Base-by-base conservation (phyloP, 1,284 basidiomycete genomes). In the Leccinum pallidistipes region DNA sequence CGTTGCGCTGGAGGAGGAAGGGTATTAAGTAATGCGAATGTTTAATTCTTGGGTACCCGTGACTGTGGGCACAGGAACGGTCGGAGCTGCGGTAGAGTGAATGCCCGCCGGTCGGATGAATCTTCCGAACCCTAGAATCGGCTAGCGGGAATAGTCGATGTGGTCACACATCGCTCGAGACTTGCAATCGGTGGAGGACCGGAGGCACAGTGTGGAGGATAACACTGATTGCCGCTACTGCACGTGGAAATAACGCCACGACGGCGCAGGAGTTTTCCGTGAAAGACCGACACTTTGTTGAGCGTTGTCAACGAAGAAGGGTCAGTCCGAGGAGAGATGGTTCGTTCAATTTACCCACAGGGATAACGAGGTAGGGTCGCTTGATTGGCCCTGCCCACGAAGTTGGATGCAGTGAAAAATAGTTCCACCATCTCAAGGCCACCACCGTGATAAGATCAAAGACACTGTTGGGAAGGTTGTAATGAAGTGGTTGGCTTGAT, bases 171-270 rank as follows among this genome's bases (percentile, higher is more conserved):
- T 6, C 18, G 7, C 24, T 64, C 27, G 34, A 45, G 36, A 6
- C 21, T 64, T 60, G 36, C 11, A 6, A 32, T 27, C 50, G 31
- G 21, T 7, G 14, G 36, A 18, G 16, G 32, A 12, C 38, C 31
- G 34, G 21, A 14, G 21, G 18, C 18, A 29, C 64, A 36, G 29
- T 45, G 10, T 3, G 9, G 4, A 38, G 8, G 14, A 4, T 27
- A 7, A n/a, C 29, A 38, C 51, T 3, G 36, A 62, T 43, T 16
- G 10, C 18, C 12, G 27, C 14, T 45, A 49, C 31, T 21, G 34
- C 49, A 49, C n/a, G 18, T 16, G 7, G 34, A 3, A 29, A 49
- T 56, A 53, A 50, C n/a, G 38, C 27, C 60, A 63, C 63, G 50
- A 56, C 60, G 56, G 59, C 56, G 29, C 16, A 21, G 32, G 47